These are phyloP conservation scores for Neurospora sp. DNA, from an alignment of 495 filamentous ascomycete species.

Conservation along the genomic window DNA sequence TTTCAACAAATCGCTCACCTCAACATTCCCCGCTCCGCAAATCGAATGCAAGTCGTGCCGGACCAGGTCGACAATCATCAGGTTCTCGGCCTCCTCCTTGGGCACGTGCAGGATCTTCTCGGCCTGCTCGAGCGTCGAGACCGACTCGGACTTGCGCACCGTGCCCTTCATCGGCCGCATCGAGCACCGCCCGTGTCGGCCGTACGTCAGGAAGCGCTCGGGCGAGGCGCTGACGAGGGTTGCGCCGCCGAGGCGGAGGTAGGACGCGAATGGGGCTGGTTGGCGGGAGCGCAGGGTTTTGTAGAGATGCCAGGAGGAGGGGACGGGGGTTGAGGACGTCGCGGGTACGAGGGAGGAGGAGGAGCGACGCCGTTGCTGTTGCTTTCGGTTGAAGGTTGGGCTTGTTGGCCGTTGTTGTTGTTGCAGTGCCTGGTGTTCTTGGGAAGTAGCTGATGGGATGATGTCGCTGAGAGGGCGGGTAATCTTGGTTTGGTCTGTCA, in stretches of 20 bases:
- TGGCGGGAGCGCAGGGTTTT: slow-evolving; percentile 59
- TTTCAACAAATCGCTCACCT: slow-evolving; percentile 56
- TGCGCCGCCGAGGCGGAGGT: slow-evolving; percentile 55
- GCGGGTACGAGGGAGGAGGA: not conserved
- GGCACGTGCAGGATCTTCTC: slow-evolving; percentile 57
- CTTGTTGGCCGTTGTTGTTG: not conserved
- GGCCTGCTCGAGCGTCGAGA: slow-evolving; percentile 54
- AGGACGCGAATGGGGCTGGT: slow-evolving; percentile 80
- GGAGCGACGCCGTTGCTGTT: slow-evolving; percentile 3
- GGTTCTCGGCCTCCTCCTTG: slow-evolving; percentile 91
- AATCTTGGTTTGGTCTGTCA: slow-evolving; percentile 66
- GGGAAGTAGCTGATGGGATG: slow-evolving; percentile 46
- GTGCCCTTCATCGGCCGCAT: slow-evolving; percentile 94
- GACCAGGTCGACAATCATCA: slow-evolving; percentile 97
- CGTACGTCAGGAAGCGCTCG: slow-evolving; percentile 79
- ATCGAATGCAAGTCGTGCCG: slow-evolving; percentile 83
- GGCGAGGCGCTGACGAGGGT: slow-evolving; percentile 81
- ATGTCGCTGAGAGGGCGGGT: slow-evolving; percentile 32
- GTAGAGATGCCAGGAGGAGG: slow-evolving; percentile 60
- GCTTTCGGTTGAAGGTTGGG: slow-evolving; percentile 4
- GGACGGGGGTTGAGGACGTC: not conserved
- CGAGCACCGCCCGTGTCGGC: slow-evolving; percentile 44
- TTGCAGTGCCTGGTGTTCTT: slow-evolving; percentile 8
- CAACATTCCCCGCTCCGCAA: slow-evolving; percentile 59
- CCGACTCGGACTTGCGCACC: slow-evolving; percentile 55